A percentile compares a stretch with the other conserved stretches of the same genome.
phyloP scores from a whole-genome alignment of 2,329 filamentous ascomycete genomes.

The Botrytis byssoidea region DNA sequence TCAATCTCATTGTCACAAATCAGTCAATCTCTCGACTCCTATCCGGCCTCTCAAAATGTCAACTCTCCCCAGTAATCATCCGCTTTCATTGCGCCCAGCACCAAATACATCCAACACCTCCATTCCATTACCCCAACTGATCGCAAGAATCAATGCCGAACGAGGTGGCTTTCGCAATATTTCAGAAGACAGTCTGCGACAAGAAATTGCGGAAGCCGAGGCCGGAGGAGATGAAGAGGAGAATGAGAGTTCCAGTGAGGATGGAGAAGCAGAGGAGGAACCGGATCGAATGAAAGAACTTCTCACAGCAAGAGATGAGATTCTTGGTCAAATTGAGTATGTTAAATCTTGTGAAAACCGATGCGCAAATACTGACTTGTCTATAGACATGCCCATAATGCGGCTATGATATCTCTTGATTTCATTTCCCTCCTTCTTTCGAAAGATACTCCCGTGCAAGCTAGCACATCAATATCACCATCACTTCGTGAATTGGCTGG shows the following conservation, averaged over 20 bases:
- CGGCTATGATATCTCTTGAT: constrained; percentile 70
- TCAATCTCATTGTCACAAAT: not conserved
- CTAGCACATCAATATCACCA: constrained; percentile 67
- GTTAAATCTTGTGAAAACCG: constrained; percentile 26
- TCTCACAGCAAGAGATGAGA: constrained; percentile 53
- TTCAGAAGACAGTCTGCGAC: constrained; percentile 68
- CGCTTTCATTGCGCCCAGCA: constrained; percentile 63
- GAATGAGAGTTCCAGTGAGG: constrained; percentile 49
- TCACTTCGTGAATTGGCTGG: constrained; percentile 69
- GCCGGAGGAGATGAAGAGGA: constrained; percentile 17
- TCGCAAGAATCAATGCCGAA: constrained; percentile 74
- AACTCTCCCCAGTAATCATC: constrained; percentile 44
- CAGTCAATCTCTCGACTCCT: not conserved
- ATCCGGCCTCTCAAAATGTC: constrained; percentile 26
- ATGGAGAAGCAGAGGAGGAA: constrained; percentile 48
- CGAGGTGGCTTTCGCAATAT: constrained; percentile 80
- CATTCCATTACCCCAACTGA: constrained; percentile 68
- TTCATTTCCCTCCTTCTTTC: constrained; percentile 80
- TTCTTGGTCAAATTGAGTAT: constrained; percentile 58
- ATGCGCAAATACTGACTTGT: constrained; percentile 24
- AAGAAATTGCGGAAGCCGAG: constrained; percentile 58
- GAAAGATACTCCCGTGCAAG: constrained; percentile 73
- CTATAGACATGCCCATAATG: constrained; percentile 51
- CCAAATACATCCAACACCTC: constrained; percentile 54
- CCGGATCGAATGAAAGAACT: constrained; percentile 41